Evolutionary conservation across 129 eudicot genomes (phyloP).

Genomic region (Chrysanthemum makinoi): DNA sequence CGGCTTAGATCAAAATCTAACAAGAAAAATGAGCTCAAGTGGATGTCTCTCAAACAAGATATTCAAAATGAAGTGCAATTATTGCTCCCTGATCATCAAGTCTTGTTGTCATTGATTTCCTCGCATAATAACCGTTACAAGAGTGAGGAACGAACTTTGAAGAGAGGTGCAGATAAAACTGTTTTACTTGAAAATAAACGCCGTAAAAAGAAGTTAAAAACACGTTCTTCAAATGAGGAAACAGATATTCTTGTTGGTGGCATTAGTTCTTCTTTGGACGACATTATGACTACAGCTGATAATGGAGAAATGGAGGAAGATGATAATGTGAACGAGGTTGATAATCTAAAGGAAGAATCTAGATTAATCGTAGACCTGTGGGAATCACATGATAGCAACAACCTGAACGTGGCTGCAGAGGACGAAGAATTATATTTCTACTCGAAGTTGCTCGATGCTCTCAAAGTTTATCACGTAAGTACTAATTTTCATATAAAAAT

Average conservation of each 20-base stretch:
- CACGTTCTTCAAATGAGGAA: conserved; percentile 43
- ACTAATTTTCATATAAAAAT: not conserved
- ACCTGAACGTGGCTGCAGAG: conserved; percentile 19
- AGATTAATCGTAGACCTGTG: conserved; percentile 50
- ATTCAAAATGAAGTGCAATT: conserved; percentile 67
- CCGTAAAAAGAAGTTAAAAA: conserved; percentile 53
- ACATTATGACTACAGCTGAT: conserved; percentile 22
- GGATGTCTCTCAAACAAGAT: conserved; percentile 58
- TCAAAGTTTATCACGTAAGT: conserved; percentile 75
- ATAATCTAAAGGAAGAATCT: conserved; percentile 31
- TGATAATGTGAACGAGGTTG: conserved; percentile 28
- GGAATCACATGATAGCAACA: conserved; percentile 43
- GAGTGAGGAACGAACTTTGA: conserved; percentile 35
- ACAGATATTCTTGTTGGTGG: conserved; percentile 82
- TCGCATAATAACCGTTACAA: conserved; percentile 52
- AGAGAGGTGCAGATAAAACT: conserved; percentile 58
- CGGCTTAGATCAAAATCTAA: conserved; percentile 30
- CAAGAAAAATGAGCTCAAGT: conserved; percentile 32
- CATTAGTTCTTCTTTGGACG: conserved; percentile 32
- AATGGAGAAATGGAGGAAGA: conserved; percentile 32
- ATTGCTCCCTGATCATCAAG: conserved; percentile 88
- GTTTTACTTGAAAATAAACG: conserved; percentile 17
- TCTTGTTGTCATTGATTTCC: conserved; percentile 64
- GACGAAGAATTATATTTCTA: conserved; percentile 62
- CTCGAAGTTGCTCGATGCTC: conserved; percentile 76